Percentiles rank a stretch among this genome's conserved stretches.
Evolutionary conservation across 768 basidiomycete species (phyloP).

Genomic region (Boletus pseudopeckii): DNA sequence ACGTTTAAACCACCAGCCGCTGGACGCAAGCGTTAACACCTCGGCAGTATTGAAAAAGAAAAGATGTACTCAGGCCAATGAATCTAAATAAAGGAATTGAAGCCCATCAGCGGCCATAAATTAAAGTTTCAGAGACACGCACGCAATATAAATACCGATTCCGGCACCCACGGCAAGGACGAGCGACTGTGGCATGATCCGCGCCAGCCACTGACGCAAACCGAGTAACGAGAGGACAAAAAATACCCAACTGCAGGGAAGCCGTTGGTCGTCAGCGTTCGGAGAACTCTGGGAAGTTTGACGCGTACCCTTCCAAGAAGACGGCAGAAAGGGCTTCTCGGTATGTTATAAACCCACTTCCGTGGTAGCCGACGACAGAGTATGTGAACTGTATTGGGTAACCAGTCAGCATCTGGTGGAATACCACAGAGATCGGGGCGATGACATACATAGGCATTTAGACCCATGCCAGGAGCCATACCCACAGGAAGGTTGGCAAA

Average conservation of each 20-base stretch:
- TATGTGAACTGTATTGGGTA: conserved; percentile 65
- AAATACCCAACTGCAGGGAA: conserved; percentile 65
- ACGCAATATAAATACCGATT: conserved; percentile 87
- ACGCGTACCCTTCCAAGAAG: conserved; percentile 76
- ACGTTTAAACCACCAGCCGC: conserved; percentile 68
- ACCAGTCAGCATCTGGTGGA: neutral
- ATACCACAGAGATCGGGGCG: neutral
- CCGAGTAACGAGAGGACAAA: conserved; percentile 75
- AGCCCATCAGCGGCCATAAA: conserved; percentile 6
- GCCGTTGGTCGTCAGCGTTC: neutral
- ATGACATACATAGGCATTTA: conserved; percentile 70
- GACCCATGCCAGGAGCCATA: conserved; percentile 80
- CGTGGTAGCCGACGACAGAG: conserved; percentile 84
- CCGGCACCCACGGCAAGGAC: conserved; percentile 83
- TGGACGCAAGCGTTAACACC: conserved; percentile 24
- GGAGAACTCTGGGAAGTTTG: neutral
- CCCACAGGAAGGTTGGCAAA: conserved; percentile 88
- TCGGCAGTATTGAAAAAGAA: neutral
- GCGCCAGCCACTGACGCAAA: conserved; percentile 84
- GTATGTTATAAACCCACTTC: conserved; percentile 65
- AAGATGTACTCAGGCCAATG: conserved; percentile 62
- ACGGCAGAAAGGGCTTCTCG: conserved; percentile 80
- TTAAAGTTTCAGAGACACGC: conserved; percentile 27
- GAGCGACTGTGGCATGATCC: conserved; percentile 85
- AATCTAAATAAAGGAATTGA: conserved; percentile 42